Conservation (phyloP, 1,284 basidiomycete genomes). For the Coniophora puteana region DNA sequence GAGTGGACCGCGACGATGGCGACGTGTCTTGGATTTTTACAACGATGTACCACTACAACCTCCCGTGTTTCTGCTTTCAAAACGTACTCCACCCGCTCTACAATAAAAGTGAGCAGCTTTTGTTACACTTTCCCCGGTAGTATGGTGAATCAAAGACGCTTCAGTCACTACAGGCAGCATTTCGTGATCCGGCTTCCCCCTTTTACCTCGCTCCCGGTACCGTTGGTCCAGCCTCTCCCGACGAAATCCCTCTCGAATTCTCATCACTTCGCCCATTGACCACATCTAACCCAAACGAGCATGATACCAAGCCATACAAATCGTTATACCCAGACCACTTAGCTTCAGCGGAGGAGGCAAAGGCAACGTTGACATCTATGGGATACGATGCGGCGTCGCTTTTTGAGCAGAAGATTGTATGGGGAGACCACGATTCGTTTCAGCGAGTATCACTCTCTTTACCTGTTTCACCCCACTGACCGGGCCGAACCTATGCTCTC, state of each 20-base stretch:
- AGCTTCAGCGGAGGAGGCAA: constrained; percentile 34
- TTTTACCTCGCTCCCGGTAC: constrained; percentile 60
- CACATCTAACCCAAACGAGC: neutral
- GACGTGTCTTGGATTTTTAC: too few species aligned
- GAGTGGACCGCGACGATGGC: too few species aligned
- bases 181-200: constrained; percentile 63
- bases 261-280: constrained; percentile 1
- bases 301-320: constrained; percentile 2
- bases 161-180: constrained; percentile 53
- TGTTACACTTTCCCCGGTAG: too few species aligned
- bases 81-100: too few species aligned
- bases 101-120: too few species aligned
- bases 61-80: too few species aligned
- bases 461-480: neutral
- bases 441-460: constrained; percentile 41
- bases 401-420: constrained; percentile 68
- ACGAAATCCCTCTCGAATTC: constrained; percentile 24
- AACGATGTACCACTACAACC: too few species aligned
- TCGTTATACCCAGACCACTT: neutral
- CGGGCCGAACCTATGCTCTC: constrained; percentile 2
- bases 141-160: too few species aligned
- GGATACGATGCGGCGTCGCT: constrained; percentile 61
- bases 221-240: constrained; percentile 56
- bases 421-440: constrained; percentile 76
- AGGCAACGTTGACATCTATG: constrained; percentile 37